Evolutionary conservation across 441 rosid genomes (phyloP), one percentile per base, ranked within the genome.

Genomic region (Brassica balearica): DNA sequence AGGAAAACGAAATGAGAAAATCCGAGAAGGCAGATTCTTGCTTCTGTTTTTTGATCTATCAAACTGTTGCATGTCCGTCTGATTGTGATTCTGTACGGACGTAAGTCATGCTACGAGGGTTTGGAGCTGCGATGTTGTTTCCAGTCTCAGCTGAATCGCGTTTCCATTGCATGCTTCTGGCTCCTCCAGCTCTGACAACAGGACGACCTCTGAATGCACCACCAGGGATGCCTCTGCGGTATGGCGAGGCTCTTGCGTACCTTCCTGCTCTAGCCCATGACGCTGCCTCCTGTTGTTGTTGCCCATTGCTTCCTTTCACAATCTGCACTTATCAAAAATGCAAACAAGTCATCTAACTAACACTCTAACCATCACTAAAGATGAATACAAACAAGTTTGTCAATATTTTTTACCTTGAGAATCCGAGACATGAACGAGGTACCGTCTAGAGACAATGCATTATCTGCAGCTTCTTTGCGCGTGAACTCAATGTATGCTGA

Each of bases 391-490:
- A 38, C 7, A 48, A 48, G 56, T 66, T 71, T 61, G 5, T 22
- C 15, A 34, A 7, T 41, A 8, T 58, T 9, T 48, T 48, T 32
- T 87, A 96, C 99, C 97, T 92, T 94, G 71, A 96, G 88, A 78
- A 90, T 87, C 69, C 99, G 89, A 32, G 98, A 91, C 99, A 96
- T 87, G 79, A 94, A 96, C 14, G 98, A 88, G 76, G 97, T 89
- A 27, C 98, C 92, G 69, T 94, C 93, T 63, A 96, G 87, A 71
- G 98, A 86, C 68, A 88, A 77, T 36, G 97, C 97, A 83, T 80
- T 87, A 62, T 92, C 98, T 63, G 98, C 97, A 17, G 99, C 94
- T 67, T 92, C 99, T 83, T 86, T 96, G 10, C 86, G 84, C 70
- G 71, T 84, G 82, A 96, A 96, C 86, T 96, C 98, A n/a, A 94